phyloP scores from a whole-genome alignment of 208 protist species.

The Leishmania braziliensis region DNA sequence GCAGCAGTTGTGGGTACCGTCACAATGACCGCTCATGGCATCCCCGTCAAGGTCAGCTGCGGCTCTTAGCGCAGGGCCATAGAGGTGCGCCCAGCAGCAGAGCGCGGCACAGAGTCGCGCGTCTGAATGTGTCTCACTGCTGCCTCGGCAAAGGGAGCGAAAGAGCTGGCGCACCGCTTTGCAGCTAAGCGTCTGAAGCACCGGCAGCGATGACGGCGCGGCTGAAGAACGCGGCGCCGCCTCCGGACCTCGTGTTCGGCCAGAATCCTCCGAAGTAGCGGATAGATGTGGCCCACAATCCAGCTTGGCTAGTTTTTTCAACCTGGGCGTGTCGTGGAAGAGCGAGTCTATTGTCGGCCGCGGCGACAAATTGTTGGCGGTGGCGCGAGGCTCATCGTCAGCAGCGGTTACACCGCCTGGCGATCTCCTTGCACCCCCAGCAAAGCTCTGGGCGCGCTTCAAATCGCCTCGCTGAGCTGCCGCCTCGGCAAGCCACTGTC shows the following conservation, averaged over 20 bases:
- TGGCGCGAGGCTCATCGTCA: not conserved
- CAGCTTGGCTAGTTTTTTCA: not conserved
- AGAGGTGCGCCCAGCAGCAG: constrained; percentile 33
- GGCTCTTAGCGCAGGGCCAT: constrained; percentile 12
- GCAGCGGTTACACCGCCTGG: not conserved
- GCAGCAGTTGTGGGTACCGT: not conserved
- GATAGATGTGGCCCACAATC: not conserved
- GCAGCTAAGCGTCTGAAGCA: constrained; percentile 19
- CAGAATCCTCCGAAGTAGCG: not conserved
- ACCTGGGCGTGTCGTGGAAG: constrained; percentile 8
- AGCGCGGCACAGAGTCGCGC: constrained; percentile 7
- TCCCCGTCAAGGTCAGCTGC: not conserved
- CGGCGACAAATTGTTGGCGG: not conserved
- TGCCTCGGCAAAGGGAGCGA: constrained; percentile 18
- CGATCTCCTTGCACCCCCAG: not conserved
- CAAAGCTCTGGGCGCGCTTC: constrained; percentile 27
- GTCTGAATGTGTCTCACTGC: not conserved
- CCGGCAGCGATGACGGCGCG: not conserved
- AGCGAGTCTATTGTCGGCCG: constrained; percentile 20
- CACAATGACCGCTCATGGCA: not conserved
- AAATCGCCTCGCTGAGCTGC: constrained; percentile 65
- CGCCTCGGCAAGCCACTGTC: constrained; percentile 68
- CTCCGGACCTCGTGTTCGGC: not conserved
- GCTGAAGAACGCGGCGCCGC: not conserved
- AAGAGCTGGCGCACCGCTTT: constrained; percentile 33